These are phyloP conservation scores for Wickerhamomyces rabaulensis DNA, from an alignment of 805 yeast species.

Conservation along the genomic window DNA sequence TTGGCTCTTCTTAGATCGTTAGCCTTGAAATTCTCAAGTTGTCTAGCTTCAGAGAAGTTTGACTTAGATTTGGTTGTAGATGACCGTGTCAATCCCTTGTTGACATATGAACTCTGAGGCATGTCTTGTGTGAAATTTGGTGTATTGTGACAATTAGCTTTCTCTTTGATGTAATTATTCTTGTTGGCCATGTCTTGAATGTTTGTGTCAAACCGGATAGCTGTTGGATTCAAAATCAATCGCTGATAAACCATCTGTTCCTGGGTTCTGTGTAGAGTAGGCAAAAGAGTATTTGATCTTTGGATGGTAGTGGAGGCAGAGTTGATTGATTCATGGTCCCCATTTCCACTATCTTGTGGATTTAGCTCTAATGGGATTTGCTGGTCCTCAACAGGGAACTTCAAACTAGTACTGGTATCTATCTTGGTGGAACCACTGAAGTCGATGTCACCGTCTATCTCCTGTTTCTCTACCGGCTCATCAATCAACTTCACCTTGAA, in stretches of 20 bases:
- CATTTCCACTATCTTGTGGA: background rate
- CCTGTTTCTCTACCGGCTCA: background rate
- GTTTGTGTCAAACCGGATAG: background rate
- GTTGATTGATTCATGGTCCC: background rate
- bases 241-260: background rate
- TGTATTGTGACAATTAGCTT: too few relatives aligned
- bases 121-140: background rate
- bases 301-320: background rate
- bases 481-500: background rate
- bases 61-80: background rate
- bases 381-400: background rate
- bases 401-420: background rate
- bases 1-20: background rate
- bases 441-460: background rate
- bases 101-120: too few relatives aligned
- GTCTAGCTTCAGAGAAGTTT: background rate
- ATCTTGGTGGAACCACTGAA: background rate
- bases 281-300: background rate
- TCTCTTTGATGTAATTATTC: background rate
- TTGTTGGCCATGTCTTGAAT: background rate
- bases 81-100: background rate
- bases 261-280: background rate
- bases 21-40: background rate
- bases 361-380: background rate
- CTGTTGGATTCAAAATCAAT: background rate